Base-by-base conservation (phyloP, 192 early-diverging fungal species). In the Backusella tuberculispora region DNA sequence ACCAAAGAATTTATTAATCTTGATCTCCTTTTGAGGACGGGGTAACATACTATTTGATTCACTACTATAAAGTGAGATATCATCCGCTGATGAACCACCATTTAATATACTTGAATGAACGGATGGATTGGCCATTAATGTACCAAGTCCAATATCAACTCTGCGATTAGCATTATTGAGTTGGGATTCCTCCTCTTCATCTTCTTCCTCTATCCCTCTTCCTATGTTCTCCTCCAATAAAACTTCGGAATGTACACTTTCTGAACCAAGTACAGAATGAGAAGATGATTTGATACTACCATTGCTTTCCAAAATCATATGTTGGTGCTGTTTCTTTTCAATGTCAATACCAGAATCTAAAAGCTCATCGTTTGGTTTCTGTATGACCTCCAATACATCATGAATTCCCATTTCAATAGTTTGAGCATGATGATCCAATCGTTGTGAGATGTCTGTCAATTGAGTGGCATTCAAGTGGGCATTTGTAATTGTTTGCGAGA, bases 1-100 rank as follows among this genome's bases (percentile, higher is more conserved):
- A 13, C 87, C 87, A 84, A 90, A 90, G 80, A 90, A 88, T 47
- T 85, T 86, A 50, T 81, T 81, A 7, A 90, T 68, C 71, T 90
- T 90, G 19, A 70, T 73, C 7, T 80, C 72, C 4, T 68, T 69
- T 10, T n/a, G 66, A 1, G 40, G 5, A 12, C 38, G 34, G 1
- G 17, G 19, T 3, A 17, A 17, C 5, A 29, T 64, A 34, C 29
- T 34, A 34, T 34, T 34, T 4, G 41, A 21, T 13, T 67, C 66
- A 13, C 66, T 60, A 10, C 21, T 46, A 14, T 46, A 2, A 9
- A 43, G 42, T 43, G 42, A 26, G 3, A 60, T 19, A 5, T 60
- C 53, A 4, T 60, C 53, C 0, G 24, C 0, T 12, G 21, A 13
- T 6, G 21, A n/a, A 3, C 29, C 46, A 13, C 17, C 46, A 17